These are phyloP conservation scores for Phytophthora citricola DNA, from an alignment of 352 stramenopile genomes.

Conservation along the genomic window DNA sequence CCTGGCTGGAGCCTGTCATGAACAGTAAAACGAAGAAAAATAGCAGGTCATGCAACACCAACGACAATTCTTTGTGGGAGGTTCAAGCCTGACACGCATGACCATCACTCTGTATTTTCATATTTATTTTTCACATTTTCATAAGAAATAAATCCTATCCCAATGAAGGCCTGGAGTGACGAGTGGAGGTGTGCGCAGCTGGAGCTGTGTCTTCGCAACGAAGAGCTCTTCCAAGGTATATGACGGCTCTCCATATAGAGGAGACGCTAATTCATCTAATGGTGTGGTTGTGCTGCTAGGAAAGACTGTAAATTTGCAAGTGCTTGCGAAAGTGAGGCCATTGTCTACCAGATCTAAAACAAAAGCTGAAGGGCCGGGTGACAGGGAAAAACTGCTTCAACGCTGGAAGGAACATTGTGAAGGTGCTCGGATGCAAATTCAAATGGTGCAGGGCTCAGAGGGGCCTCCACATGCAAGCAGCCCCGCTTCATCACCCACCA, in stretches of 20 bases:
- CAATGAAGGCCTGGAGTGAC: conserved; percentile 68
- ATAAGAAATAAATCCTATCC: conserved; percentile 17
- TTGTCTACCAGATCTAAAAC: background rate
- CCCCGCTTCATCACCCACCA: conserved; percentile 23
- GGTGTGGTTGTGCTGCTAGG: conserved; percentile 29
- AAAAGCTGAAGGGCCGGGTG: conserved; percentile 1
- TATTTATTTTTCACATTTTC: conserved; percentile 1
- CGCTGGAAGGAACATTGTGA: conserved; percentile 58
- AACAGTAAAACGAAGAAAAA: too few species aligned
- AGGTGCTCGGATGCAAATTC: conserved; percentile 58
- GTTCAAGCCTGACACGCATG: too few species aligned
- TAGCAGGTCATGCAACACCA: too few species aligned
- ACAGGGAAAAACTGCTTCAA: conserved; percentile 12
- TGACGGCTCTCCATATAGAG: background rate
- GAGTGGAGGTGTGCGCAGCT: conserved; percentile 70
- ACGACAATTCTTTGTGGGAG: too few species aligned
- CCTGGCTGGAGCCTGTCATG: background rate
- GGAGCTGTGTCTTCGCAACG: conserved; percentile 54
- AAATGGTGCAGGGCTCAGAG: conserved; percentile 40
- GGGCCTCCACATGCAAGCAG: conserved; percentile 19
- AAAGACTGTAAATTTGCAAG: conserved; percentile 49
- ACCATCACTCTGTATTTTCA: background rate
- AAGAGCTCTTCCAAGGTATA: conserved; percentile 73
- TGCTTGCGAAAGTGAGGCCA: conserved; percentile 38
- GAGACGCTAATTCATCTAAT: conserved; percentile 3